Evolutionary conservation across 2,329 filamentous ascomycete species (phyloP).

Genomic region (Dactylellina cionopaga): DNA sequence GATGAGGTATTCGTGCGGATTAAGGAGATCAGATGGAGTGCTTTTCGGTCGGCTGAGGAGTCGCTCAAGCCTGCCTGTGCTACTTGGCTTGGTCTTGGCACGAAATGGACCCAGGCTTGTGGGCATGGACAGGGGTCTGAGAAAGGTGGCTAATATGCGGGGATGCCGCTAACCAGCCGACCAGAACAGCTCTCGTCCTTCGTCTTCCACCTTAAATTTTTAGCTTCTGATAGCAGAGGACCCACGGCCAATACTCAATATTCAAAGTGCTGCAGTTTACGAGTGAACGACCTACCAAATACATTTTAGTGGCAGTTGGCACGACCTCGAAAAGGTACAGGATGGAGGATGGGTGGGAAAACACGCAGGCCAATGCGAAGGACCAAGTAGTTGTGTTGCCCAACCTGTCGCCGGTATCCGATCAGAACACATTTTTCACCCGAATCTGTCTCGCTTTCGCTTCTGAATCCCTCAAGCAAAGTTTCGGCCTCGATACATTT

Average conservation of each 20-base stretch:
- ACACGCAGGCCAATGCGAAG: constrained; percentile 25
- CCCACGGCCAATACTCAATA: neutral
- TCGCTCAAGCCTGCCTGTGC: constrained; percentile 17
- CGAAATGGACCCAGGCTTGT: constrained; percentile 16
- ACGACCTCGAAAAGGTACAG: constrained; percentile 13
- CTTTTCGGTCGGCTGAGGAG: neutral
- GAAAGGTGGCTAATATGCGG: constrained; percentile 21
- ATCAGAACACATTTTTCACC: constrained; percentile 19
- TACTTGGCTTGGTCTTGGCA: neutral
- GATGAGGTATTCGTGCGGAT: constrained; percentile 11
- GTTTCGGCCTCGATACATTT: no score
- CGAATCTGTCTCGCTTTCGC: no score
- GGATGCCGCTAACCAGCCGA: constrained; percentile 32
- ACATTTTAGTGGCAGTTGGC: constrained; percentile 3
- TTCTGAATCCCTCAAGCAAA: no score
- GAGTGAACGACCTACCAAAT: constrained; percentile 36
- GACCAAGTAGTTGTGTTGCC: neutral
- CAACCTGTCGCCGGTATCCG: neutral
- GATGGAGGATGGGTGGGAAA: constrained; percentile 18
- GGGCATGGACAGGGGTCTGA: constrained; percentile 17
- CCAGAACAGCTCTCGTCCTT: neutral
- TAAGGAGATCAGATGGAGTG: constrained; percentile 31
- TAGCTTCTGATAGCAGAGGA: neutral
- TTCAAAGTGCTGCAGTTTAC: neutral
- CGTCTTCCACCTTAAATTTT: no score